These are phyloP conservation scores for Ceratobasidium theobromae DNA, from an alignment of 1,284 basidiomycete genomes.

Conservation along the genomic window DNA sequence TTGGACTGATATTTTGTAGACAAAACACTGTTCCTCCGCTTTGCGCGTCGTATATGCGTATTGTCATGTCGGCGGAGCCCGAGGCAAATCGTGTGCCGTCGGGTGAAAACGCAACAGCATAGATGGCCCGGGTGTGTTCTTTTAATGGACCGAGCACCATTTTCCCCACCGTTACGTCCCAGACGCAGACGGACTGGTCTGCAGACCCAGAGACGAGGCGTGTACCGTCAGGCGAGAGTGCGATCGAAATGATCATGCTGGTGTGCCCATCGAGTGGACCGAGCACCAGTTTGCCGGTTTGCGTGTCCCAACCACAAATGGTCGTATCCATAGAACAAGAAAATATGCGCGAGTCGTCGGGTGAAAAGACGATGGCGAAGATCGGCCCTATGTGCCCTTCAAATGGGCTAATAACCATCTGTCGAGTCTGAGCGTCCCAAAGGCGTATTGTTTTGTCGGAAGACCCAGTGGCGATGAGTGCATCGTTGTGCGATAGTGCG, in stretches of 20 bases:
- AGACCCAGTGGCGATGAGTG: background rate
- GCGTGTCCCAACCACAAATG: background rate
- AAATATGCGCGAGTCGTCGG: background rate
- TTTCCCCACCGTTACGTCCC: background rate
- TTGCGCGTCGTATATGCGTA: slow-evolving; percentile 26
- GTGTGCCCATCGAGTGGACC: slow-evolving; percentile 6
- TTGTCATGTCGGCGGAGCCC: slow-evolving; percentile 26
- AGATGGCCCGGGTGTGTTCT: background rate
- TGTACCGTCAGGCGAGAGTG: slow-evolving; percentile 6
- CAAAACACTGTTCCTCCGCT: background rate
- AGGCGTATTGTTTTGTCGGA: background rate
- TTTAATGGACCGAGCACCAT: background rate
- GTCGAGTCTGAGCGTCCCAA: background rate
- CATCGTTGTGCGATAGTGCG: background rate
- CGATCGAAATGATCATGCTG: background rate
- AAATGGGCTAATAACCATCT: background rate
- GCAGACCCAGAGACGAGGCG: background rate
- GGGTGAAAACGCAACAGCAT: slow-evolving; percentile 24
- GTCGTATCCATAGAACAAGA: background rate
- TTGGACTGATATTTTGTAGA: background rate
- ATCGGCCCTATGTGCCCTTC: background rate
- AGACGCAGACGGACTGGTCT: slow-evolving; percentile 5
- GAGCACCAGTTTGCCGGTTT: background rate
- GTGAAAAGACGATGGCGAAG: background rate
- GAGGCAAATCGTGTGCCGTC: slow-evolving; percentile 29